Evolutionary conservation across 352 stramenopile genomes (phyloP).

Genomic region (Elongisporangium undulatum): DNA sequence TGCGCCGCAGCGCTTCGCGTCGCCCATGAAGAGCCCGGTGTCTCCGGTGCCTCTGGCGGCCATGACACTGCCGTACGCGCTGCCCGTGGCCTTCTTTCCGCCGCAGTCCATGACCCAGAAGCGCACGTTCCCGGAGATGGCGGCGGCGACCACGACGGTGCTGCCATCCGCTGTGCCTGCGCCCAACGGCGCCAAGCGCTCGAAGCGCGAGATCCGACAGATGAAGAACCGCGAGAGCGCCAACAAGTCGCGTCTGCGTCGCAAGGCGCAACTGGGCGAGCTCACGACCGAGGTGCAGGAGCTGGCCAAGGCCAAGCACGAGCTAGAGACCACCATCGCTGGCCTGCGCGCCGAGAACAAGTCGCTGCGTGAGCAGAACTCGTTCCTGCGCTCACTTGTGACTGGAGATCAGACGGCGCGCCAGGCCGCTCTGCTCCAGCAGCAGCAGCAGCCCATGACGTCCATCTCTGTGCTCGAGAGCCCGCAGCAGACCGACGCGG

Average conservation of each 20-base stretch:
- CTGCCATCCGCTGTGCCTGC: slow-evolving; percentile 17
- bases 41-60: slow-evolving; percentile 13
- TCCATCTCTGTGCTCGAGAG: slow-evolving; percentile 21
- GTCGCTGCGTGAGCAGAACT: slow-evolving; percentile 72
- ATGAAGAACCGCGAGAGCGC: slow-evolving; percentile 88
- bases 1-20: slow-evolving; percentile 8
- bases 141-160: slow-evolving; percentile 4
- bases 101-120: slow-evolving; percentile 38
- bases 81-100: slow-evolving; percentile 60
- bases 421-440: slow-evolving; percentile 23
- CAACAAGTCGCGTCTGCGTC: slow-evolving; percentile 72
- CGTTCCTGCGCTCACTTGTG: slow-evolving; percentile 72
- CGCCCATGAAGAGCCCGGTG: slow-evolving; percentile 2
- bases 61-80: slow-evolving; percentile 42
- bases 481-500: slow-evolving; percentile 17
- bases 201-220: slow-evolving; percentile 77
- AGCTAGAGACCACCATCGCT: slow-evolving; percentile 64
- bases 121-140: slow-evolving; percentile 34
- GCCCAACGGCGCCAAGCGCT: slow-evolving; percentile 44
- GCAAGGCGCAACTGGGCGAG: slow-evolving; percentile 66
- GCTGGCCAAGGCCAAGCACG: slow-evolving; percentile 62
- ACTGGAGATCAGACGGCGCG: slow-evolving; percentile 33
- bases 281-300: slow-evolving; percentile 54
- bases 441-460: slow-evolving; percentile 15
- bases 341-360: slow-evolving; percentile 74